phyloP scores from a whole-genome alignment of 805 yeast species.

The Candida glaebosa region DNA sequence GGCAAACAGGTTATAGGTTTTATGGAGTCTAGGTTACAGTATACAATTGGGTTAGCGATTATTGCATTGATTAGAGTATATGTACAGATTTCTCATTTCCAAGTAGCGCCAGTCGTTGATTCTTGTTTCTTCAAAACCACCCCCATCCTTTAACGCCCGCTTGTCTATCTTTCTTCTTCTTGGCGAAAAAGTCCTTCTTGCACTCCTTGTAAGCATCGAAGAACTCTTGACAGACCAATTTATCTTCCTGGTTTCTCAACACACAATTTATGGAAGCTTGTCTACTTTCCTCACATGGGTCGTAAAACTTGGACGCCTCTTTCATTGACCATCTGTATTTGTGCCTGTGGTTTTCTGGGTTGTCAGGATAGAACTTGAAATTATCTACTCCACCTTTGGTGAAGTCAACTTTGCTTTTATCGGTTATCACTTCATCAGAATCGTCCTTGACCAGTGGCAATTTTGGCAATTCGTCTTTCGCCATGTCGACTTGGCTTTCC shows the following conservation, averaged over 20 bases:
- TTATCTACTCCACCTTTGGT: conserved; percentile 51
- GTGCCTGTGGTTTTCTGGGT: conserved; percentile 71
- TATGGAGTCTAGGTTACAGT: too few species aligned
- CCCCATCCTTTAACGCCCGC: conserved; percentile 46
- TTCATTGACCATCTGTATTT: conserved; percentile 68
- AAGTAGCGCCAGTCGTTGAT: too few species aligned
- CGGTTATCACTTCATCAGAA: conserved; percentile 26
- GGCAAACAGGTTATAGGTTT: background rate
- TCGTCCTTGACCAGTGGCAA: background rate
- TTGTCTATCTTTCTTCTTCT: conserved; percentile 31
- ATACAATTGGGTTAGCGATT: too few species aligned
- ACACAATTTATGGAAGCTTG: conserved; percentile 84
- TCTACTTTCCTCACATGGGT: conserved; percentile 89
- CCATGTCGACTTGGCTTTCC: background rate
- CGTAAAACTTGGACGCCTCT: conserved; percentile 80
- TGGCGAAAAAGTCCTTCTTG: conserved; percentile 51
- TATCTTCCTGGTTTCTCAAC: conserved; percentile 67
- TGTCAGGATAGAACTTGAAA: conserved; percentile 79
- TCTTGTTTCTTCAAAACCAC: conserved; percentile 7
- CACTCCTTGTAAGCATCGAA: conserved; percentile 94
- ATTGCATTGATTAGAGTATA: too few species aligned
- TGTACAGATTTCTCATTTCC: too few species aligned
- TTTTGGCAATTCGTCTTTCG: background rate
- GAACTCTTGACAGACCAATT: conserved; percentile 66
- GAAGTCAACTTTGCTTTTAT: conserved; percentile 49